phyloP scores from a whole-genome alignment of 805 yeast genomes.

The Blastobotrys terrestris region DNA sequence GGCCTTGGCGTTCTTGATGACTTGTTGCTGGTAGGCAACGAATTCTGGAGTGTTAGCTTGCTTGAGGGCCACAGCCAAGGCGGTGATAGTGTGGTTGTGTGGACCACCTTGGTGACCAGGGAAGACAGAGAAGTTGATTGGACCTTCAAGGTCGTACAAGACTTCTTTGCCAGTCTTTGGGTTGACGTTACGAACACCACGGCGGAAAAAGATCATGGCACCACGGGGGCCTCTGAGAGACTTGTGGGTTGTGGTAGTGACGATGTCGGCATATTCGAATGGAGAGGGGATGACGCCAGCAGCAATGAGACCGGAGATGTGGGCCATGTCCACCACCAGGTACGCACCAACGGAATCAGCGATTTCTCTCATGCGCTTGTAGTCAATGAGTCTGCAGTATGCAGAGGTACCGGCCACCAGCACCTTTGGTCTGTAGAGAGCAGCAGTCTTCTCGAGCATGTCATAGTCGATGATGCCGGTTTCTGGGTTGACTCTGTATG shows the following conservation, averaged over 20 bases:
- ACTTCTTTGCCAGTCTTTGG: slow-evolving; percentile 90
- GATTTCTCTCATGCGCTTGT: slow-evolving; percentile 91
- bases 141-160: slow-evolving; percentile 84
- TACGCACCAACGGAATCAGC: slow-evolving; percentile 98
- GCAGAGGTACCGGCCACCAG: slow-evolving; percentile 98
- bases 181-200: slow-evolving; percentile 82
- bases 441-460: slow-evolving; percentile 84
- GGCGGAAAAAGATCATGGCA: slow-evolving; percentile 98
- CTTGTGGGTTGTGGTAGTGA: slow-evolving; percentile 98
- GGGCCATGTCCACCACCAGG: slow-evolving; percentile 96
- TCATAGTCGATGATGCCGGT: slow-evolving; percentile 97
- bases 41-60: slow-evolving; percentile 90
- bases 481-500: slow-evolving; percentile 85
- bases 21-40: slow-evolving; percentile 83
- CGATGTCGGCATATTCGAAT: slow-evolving; percentile 94
- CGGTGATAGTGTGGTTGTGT: slow-evolving; percentile 98
- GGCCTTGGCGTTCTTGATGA: slow-evolving; percentile 78
- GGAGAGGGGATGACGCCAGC: slow-evolving; percentile 96
- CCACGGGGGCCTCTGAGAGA: slow-evolving; percentile 99
- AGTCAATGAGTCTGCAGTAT: slow-evolving; percentile 93
- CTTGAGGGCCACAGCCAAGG: slow-evolving; percentile 92
- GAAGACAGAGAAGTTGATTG: slow-evolving; percentile 97
- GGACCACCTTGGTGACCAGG: slow-evolving; percentile 99
- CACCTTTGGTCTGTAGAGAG: slow-evolving; percentile 90
- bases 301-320: slow-evolving; percentile 90